Evolutionary conservation across 148 eudicot species (phyloP).

Genomic region (Rhododendron williamsianum): DNA sequence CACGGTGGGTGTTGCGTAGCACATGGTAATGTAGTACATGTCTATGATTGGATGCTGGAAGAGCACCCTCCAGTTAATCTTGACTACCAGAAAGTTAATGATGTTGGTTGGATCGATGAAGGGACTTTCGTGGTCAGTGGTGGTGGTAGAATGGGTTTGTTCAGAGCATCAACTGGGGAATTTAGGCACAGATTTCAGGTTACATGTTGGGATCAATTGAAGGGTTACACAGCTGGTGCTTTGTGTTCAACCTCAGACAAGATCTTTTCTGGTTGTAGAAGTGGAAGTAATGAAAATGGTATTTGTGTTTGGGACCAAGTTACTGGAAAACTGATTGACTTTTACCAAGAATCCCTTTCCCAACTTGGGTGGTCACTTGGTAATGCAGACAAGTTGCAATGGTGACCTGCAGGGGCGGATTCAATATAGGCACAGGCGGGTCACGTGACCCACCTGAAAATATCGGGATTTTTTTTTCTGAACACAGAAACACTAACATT

Average conservation of each 20-base stretch:
- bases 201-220: constrained; percentile 35
- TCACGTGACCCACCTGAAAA: too few relatives aligned
- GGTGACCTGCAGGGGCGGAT: constrained; percentile 23
- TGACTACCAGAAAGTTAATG: constrained; percentile 79
- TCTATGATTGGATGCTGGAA: constrained; percentile 73
- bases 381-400: constrained; percentile 55
- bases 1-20: constrained; percentile 84
- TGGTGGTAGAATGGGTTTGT: constrained; percentile 70
- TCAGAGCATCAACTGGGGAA: constrained; percentile 40
- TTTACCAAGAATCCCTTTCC: constrained; percentile 26
- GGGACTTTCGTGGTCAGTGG: constrained; percentile 45
- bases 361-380: constrained; percentile 51
- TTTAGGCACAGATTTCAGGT: constrained; percentile 43
- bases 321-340: constrained; percentile 58
- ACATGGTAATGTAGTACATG: constrained; percentile 37
- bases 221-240: constrained; percentile 69
- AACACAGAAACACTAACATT: too few relatives aligned
- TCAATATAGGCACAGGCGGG: too few relatives aligned
- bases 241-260: constrained; percentile 29
- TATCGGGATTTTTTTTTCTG: too few relatives aligned
- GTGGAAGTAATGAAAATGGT: constrained; percentile 60
- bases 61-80: constrained; percentile 62
- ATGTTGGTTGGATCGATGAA: constrained; percentile 54
- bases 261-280: constrained; percentile 61
- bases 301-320: constrained; percentile 68